Conservation (phyloP, 495 filamentous ascomycete species). For the Astrothelium macrocarpum region DNA sequence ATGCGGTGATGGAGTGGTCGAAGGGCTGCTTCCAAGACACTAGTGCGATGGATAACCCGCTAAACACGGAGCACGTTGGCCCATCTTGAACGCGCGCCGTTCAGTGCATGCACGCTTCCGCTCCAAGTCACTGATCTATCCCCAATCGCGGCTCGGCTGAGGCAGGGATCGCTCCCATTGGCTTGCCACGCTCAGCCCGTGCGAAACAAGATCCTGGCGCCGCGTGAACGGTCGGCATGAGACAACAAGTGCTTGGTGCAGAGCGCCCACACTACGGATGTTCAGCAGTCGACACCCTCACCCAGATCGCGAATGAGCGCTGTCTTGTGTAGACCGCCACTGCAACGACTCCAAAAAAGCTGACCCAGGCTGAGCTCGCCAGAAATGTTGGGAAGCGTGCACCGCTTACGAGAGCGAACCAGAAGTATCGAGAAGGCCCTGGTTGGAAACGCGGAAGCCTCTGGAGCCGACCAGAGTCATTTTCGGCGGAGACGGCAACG, state of each 20-base stretch:
- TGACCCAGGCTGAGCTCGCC: background rate
- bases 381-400: background rate
- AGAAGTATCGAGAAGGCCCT: slow-evolving; percentile 3
- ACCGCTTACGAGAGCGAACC: background rate
- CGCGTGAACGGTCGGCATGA: slow-evolving; percentile 6
- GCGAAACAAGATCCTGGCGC: slow-evolving; percentile 2
- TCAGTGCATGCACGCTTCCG: background rate
- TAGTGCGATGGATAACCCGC: background rate
- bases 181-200: background rate
- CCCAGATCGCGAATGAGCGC: background rate
- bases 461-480: background rate
- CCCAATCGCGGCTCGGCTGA: background rate
- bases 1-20: background rate
- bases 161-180: background rate
- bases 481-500: background rate
- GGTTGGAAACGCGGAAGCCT: background rate
- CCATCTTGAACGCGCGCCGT: background rate
- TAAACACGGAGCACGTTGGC: background rate
- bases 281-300: slow-evolving; percentile 1
- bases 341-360: background rate
- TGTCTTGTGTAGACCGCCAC: background rate
- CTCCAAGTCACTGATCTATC: background rate
- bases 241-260: slow-evolving; percentile 1
- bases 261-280: background rate
- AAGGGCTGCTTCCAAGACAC: background rate